Evolutionary conservation across 257 asterid genomes (phyloP), one percentile per base, ranked within the genome.

Genomic region (Ilex asprella): DNA sequence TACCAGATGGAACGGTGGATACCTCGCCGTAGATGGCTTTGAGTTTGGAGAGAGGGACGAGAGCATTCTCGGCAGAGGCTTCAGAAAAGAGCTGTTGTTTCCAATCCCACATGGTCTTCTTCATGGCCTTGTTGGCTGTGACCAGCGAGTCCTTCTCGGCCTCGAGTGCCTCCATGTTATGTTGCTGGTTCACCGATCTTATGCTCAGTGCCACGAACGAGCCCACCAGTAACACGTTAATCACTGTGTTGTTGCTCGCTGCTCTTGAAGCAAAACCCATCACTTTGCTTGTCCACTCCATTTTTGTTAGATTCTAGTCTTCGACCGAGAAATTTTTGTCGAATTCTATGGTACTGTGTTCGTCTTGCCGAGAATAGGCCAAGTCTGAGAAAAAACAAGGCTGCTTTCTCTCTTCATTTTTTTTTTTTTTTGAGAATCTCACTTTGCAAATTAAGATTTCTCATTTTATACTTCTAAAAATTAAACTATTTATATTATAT

Each of bases 11-110:
- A 55, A 50, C 10, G 16, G 49, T 30, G 39, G 31, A 77, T 7
- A 60, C 82, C 55, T 89, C 96, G 39, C 96, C 99, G 41, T 83
- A 89, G 62, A 92, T 89, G 58, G 84, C 68, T 70, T 87, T 87
- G 74, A 92, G 86, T 15, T 79, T 89, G 53, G 95, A 77, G 27
- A 86, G 88, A 47, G 97, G 85, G 31, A 86, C 76, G 53, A 79
- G 39, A 51, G 92, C 74, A 5, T 70, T 60, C 16, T 56, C 66
- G 46, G 85, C 73, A 70, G 77, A 56, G 12, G 76, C 77, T 53
- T 76, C 78, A 16, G 88, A 78, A 70, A 73, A 89, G 59, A 92
- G 87, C 67, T 73, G 76, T 75, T 87, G 95, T 72, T 89, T 92
- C 93, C 96, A 89, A 21, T 82, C 79, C 99, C 99, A 83, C 50